Evolutionary conservation across 129 eudicot species (phyloP).

Genomic region (Flaveria trinervia): DNA sequence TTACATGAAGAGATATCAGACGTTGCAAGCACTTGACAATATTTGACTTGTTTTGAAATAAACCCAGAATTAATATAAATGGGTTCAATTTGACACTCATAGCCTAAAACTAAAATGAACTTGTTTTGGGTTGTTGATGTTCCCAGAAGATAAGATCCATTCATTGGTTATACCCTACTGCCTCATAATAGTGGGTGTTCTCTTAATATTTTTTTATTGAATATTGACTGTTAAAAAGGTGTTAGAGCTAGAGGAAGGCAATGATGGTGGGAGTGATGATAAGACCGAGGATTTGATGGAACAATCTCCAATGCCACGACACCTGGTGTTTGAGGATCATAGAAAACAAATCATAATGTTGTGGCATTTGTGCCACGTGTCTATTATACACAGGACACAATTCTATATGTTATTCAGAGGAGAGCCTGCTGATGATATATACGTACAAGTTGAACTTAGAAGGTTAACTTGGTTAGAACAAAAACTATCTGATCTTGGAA

Average conservation of each 20-base stretch:
- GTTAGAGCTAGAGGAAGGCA: conserved; percentile 88
- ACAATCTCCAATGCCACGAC: conserved; percentile 69
- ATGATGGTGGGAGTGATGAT: conserved; percentile 40
- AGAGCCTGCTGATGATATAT: conserved; percentile 88
- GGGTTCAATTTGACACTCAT: too few relatives aligned
- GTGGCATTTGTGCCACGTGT: conserved; percentile 97
- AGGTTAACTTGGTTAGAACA: conserved; percentile 94
- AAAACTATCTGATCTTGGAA: conserved; percentile 84
- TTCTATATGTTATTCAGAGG: conserved; percentile 82
- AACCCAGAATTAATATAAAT: neutral
- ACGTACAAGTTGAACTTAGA: conserved; percentile 87
- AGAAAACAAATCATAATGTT: conserved; percentile 80
- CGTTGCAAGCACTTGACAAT: neutral
- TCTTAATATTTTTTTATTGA: neutral
- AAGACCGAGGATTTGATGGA: conserved; percentile 41
- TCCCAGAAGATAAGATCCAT: neutral
- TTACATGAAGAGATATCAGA: neutral
- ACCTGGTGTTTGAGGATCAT: conserved; percentile 74
- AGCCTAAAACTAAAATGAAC: neutral
- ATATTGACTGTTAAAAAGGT: conserved; percentile 39
- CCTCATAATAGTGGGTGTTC: neutral
- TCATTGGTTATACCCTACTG: neutral
- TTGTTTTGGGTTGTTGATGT: neutral
- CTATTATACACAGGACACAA: conserved; percentile 90
- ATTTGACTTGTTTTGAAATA: neutral